These are phyloP conservation scores for Wickerhamiella slavikovae DNA, from an alignment of 805 yeast genomes.

Conservation along the genomic window DNA sequence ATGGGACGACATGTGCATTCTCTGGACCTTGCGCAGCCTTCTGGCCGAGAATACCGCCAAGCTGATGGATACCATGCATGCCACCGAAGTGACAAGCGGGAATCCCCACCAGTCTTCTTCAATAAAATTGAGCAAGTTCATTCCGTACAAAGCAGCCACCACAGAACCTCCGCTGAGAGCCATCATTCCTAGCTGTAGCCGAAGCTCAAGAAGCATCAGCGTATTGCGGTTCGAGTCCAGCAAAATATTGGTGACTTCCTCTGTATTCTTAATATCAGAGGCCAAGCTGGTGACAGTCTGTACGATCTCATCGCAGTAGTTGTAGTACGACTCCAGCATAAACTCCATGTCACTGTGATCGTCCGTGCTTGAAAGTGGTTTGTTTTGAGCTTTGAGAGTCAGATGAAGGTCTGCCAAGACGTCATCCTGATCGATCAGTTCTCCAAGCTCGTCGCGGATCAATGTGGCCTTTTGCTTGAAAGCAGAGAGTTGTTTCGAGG, in stretches of 20 bases:
- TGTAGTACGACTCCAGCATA: constrained; percentile 74
- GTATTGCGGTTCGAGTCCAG: constrained; percentile 88
- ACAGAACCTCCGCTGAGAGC: constrained; percentile 67
- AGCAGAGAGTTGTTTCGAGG: constrained; percentile 64
- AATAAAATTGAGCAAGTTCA: constrained; percentile 83
- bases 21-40: constrained; percentile 44
- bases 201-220: constrained; percentile 67
- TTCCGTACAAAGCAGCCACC: constrained; percentile 77
- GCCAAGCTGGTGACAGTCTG: constrained; percentile 64
- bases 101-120: constrained; percentile 69
- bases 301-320: constrained; percentile 82
- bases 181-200: constrained; percentile 64
- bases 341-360: constrained; percentile 81
- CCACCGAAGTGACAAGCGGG: constrained; percentile 23
- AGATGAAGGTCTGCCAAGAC: constrained; percentile 64
- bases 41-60: constrained; percentile 35
- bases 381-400: constrained; percentile 33
- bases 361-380: constrained; percentile 23
- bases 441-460: constrained; percentile 70
- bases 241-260: constrained; percentile 83
- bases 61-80: constrained; percentile 24
- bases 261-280: constrained; percentile 78
- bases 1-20: constrained; percentile 60
- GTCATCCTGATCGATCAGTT: constrained; percentile 71
- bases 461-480: constrained; percentile 69